Percentiles rank a stretch among this genome's conserved stretches.
Conservation (phyloP, 768 basidiomycete genomes). For the Boletales sp. region DNA sequence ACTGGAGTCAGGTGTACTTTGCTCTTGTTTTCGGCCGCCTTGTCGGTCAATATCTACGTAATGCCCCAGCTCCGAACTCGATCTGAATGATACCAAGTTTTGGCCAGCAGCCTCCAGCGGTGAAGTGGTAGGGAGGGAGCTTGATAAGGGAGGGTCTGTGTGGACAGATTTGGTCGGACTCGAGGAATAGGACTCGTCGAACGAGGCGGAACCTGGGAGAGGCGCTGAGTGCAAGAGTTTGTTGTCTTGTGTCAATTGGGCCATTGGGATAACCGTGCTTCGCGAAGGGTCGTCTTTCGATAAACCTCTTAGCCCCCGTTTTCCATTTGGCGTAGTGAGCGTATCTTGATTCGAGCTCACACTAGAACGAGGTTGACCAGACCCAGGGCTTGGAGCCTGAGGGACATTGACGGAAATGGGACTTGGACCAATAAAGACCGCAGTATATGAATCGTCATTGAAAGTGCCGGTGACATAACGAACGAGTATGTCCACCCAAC, state of each 20-base stretch:
- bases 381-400: constrained; percentile 24
- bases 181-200: constrained; percentile 34
- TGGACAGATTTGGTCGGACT: constrained; percentile 55
- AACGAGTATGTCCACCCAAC: constrained; percentile 93
- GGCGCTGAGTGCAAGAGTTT: constrained; percentile 56
- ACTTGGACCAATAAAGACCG: constrained; percentile 36
- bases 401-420: constrained; percentile 22
- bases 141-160: constrained; percentile 54
- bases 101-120: constrained; percentile 37
- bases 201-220: constrained; percentile 18
- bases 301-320: constrained; percentile 40
- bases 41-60: constrained; percentile 60
- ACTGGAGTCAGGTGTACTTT: constrained; percentile 53
- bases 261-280: constrained; percentile 51
- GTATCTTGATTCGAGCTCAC: constrained; percentile 41
- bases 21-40: constrained; percentile 32
- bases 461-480: constrained; percentile 81
- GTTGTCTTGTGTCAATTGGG: constrained; percentile 52
- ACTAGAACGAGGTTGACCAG: constrained; percentile 55
- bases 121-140: constrained; percentile 49
- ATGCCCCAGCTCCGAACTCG: constrained; percentile 81
- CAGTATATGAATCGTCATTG: constrained; percentile 60
- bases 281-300: constrained; percentile 61
- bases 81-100: constrained; percentile 39
- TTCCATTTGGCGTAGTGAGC: constrained; percentile 20